Evolutionary conservation across 2,329 filamentous ascomycete species (phyloP), one percentile per base, ranked within the genome.

Genomic region (Plectosphaerella sp.): DNA sequence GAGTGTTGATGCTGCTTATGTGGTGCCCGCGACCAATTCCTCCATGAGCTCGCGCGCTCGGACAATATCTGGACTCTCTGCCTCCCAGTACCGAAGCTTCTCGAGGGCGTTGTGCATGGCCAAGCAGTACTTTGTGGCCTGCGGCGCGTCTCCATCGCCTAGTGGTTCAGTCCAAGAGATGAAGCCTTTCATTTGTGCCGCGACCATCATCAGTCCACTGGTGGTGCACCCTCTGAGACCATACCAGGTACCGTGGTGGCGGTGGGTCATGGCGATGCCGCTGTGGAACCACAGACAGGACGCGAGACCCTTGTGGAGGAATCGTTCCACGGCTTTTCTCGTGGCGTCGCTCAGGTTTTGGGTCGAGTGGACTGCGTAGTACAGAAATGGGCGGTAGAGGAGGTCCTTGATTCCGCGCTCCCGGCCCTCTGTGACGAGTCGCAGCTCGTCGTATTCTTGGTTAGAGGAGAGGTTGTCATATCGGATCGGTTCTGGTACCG

Each of bases 231-330:
- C 57, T 2, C 61, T 58, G 33, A 59, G 45, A 16, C 58, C 58
- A 24, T 57, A 64, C 61, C 62, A 64, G 1, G 59, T 57, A 2
- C 61, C 62, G 35, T 64, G 61, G 39, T 62, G 61, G 10, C 61
- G 50, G 47, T 63, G 56, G 4, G 24, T 33, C 7, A 33, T 18
- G n/a, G n/a, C n/a, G 18, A 43, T 9, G 41, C 41, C 41, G n/a
- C n/a, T 43, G 16, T 18, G 5, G 41, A 43, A 43, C n/a, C 16
- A 18, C 10, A 43, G n/a, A 8, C 41, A 43, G 4, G 41, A 20
- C 41, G 3, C 41, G 24, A 47, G 45, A 4, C 24, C 45, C 45
- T 35, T 47, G 24, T 47, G 22, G 9, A 47, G 14, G n/a, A 43
- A 12, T 6, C 56, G 52, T 39, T 46, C 53, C 45, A 56, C 49